These are phyloP conservation scores for Malus sylvestris DNA, from an alignment of 306 rosid species.

Conservation along the genomic window DNA sequence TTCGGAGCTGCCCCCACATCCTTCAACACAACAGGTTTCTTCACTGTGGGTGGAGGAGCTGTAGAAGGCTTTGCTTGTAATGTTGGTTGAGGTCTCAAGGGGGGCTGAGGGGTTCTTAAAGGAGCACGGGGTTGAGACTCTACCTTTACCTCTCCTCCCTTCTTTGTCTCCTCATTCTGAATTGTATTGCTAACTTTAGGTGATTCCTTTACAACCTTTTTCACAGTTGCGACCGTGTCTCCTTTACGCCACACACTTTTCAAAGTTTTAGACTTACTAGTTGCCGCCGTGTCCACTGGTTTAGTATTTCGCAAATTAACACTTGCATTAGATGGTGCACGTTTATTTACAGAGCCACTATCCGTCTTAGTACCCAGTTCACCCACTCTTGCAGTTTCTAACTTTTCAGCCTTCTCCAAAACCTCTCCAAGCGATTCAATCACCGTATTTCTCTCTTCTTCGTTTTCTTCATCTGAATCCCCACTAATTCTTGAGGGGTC, in stretches of 20 bases:
- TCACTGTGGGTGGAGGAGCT: conserved; percentile 41
- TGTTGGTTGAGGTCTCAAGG: conserved; percentile 55
- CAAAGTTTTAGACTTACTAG: conserved; percentile 51
- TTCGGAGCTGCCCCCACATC: conserved; percentile 58
- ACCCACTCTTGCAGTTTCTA: conserved; percentile 36
- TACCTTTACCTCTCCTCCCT: conserved; percentile 24
- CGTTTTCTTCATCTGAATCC: conserved; percentile 16
- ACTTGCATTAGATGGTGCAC: conserved; percentile 20
- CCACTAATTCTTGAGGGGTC: conserved; percentile 28
- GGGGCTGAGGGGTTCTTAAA: conserved; percentile 34
- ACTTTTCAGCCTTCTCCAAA: conserved; percentile 89
- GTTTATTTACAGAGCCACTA: conserved; percentile 42
- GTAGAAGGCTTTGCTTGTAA: conserved; percentile 65
- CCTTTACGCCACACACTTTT: conserved; percentile 99
- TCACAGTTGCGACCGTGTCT: conserved; percentile 55
- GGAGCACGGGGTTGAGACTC: conserved; percentile 37
- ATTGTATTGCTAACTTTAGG: conserved; percentile 35
- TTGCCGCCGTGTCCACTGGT: conserved; percentile 13
- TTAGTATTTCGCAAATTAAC: conserved; percentile 24
- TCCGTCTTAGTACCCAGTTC: conserved; percentile 28
- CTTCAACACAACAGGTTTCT: conserved; percentile 71
- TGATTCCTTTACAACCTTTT: conserved; percentile 56
- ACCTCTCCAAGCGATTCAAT: conserved; percentile 94
- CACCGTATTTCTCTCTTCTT: conserved; percentile 65
- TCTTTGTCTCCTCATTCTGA: conserved; percentile 32